phyloP scores from a whole-genome alignment of 257 asterid genomes.

The Lantana camara region DNA sequence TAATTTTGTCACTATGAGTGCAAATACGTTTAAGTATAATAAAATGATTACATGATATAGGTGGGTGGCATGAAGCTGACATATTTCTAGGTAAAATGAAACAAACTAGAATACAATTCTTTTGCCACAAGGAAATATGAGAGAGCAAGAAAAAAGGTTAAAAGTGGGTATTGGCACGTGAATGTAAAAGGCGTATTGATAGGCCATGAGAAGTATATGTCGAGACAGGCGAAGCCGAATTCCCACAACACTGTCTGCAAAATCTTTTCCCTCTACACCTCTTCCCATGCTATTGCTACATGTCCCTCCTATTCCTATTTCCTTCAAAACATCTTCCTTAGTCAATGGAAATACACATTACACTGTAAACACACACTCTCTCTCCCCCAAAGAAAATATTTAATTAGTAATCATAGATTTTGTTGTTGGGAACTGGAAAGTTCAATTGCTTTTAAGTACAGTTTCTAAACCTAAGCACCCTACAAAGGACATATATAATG shows the following conservation, averaged over 20 bases:
- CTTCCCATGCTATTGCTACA: slow-evolving; percentile 4
- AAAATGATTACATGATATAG: no score
- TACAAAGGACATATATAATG: no score
- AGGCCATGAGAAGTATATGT: slow-evolving; percentile 35
- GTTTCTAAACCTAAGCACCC: no score
- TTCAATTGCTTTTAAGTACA: no score
- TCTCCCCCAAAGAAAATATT: not conserved
- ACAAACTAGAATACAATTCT: not conserved
- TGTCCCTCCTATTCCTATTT: slow-evolving; percentile 40
- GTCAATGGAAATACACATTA: slow-evolving; percentile 36
- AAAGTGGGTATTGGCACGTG: slow-evolving; percentile 36
- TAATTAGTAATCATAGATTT: no score
- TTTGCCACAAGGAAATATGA: no score
- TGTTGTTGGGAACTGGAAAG: no score
- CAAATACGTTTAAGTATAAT: no score
- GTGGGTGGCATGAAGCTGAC: no score
- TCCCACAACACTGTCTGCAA: slow-evolving; percentile 52
- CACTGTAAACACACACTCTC: no score
- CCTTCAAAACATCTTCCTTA: slow-evolving; percentile 28
- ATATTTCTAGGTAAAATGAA: no score
- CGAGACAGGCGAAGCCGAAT: slow-evolving; percentile 46
- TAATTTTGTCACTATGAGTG: no score
- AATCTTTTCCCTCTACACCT: slow-evolving; percentile 58
- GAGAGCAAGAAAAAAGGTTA: not conserved
- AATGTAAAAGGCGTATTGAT: slow-evolving; percentile 38